A percentile compares a stretch with the other conserved stretches of the same genome.
Conservation (phyloP, 768 basidiomycete species). For the Kwoniella shandongensis region DNA sequence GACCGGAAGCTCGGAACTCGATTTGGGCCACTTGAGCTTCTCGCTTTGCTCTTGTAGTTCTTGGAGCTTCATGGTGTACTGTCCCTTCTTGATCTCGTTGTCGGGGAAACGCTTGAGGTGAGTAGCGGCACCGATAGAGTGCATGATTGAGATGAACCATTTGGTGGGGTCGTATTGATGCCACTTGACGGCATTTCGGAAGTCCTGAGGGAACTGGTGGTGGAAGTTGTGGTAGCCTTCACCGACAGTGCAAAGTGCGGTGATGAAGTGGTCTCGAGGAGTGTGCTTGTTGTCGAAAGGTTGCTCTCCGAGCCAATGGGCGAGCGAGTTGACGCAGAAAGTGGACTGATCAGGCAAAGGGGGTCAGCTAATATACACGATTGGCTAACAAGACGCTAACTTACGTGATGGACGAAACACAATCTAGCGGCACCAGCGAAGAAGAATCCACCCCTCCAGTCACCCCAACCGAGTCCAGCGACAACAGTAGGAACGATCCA, state of each 20-base stretch:
- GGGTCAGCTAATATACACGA: constrained; percentile 5
- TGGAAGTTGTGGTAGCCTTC: constrained; percentile 99
- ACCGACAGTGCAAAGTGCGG: constrained; percentile 85
- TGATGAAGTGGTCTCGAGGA: constrained; percentile 82
- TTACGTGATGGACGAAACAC: constrained; percentile 81
- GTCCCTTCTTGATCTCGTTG: constrained; percentile 86
- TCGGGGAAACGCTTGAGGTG: constrained; percentile 81
- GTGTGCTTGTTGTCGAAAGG: constrained; percentile 96
- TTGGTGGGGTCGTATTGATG: constrained; percentile 91
- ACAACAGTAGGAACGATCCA: constrained; percentile 73
- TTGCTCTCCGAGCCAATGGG: constrained; percentile 90
- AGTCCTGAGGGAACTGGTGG: constrained; percentile 97
- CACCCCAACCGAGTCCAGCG: constrained; percentile 79
- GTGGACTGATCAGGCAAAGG: constrained; percentile 60
- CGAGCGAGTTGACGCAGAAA: constrained; percentile 94
- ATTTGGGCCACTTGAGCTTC: constrained; percentile 72
- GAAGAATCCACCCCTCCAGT: constrained; percentile 79
- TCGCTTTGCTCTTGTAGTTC: constrained; percentile 77
- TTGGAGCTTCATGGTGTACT: constrained; percentile 92
- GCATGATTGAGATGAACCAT: constrained; percentile 76
- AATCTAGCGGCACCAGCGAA: constrained; percentile 78
- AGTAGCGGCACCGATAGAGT: constrained; percentile 69
- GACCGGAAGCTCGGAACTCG: constrained; percentile 72
- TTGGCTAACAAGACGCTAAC: constrained; percentile 43
- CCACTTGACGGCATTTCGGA: constrained; percentile 93